Percentiles rank a stretch among this genome's conserved stretches.
phyloP scores from a whole-genome alignment of 768 basidiomycete genomes.

The Suillus americanus region DNA sequence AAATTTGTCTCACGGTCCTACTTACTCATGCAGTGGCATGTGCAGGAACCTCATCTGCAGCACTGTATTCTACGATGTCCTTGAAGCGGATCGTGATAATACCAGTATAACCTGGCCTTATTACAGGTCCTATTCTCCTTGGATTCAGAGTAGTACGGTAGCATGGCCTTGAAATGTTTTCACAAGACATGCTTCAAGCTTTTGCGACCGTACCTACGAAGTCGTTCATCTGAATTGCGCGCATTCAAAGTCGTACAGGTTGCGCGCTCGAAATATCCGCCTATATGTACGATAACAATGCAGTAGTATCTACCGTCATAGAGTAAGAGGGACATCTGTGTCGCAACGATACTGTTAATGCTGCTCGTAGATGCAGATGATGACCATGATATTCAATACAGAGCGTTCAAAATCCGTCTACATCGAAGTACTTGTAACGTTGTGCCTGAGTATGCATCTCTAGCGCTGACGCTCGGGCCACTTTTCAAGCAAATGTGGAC shows the following conservation, averaged over 20 bases:
- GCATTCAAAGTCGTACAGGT: not conserved
- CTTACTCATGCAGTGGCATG: no score
- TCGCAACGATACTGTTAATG: not conserved
- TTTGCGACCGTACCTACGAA: not conserved
- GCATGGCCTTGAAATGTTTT: not conserved
- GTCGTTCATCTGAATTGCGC: not conserved
- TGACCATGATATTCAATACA: not conserved
- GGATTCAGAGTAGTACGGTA: not conserved
- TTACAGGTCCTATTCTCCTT: not conserved
- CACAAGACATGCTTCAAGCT: not conserved
- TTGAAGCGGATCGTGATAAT: not conserved
- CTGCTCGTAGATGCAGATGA: not conserved
- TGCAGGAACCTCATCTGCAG: not conserved
- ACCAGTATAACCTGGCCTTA: not conserved
- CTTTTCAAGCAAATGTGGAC: not conserved
- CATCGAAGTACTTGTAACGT: not conserved
- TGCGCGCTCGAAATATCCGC: not conserved
- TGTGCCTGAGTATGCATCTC: not conserved
- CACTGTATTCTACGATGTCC: not conserved
- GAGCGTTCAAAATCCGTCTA: not conserved
- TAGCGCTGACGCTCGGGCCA: not conserved
- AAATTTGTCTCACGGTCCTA: not conserved
- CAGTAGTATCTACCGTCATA: not conserved
- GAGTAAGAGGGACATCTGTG: not conserved
- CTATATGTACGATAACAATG: not conserved